phyloP scores from a whole-genome alignment of 2,329 filamentous ascomycete genomes.

The Phyllosticta citribraziliensis region DNA sequence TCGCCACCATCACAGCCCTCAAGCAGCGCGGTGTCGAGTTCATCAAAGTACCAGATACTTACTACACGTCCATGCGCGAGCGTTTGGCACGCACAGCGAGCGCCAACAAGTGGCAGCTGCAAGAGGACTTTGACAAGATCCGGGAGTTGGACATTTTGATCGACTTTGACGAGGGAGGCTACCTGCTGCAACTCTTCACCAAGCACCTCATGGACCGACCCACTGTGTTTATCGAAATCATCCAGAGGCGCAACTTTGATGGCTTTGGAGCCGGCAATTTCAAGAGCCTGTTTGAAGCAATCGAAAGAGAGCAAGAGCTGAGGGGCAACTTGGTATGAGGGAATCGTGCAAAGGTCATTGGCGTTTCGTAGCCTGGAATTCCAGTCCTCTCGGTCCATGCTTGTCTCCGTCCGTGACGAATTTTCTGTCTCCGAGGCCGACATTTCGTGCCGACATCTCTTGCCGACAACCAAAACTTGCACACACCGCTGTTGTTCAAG shows the following conservation, averaged over 20 bases:
- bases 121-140: constrained; percentile 71
- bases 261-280: constrained; percentile 95
- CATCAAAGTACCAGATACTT: constrained; percentile 77
- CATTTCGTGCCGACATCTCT: background rate
- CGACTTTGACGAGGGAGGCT: constrained; percentile 89
- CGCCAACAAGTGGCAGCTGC: constrained; percentile 48
- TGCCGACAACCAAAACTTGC: background rate
- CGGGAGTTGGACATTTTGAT: constrained; percentile 77
- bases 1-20: constrained; percentile 65
- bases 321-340: constrained; percentile 59
- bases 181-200: constrained; percentile 55
- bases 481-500: background rate
- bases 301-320: constrained; percentile 82
- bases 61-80: constrained; percentile 68
- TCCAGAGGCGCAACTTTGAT: constrained; percentile 80
- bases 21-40: constrained; percentile 86
- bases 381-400: background rate
- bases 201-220: constrained; percentile 85
- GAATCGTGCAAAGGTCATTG: background rate
- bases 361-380: background rate
- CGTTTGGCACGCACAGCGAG: constrained; percentile 45
- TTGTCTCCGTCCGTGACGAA: background rate
- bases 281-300: constrained; percentile 89
- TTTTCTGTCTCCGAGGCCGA: background rate
- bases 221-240: constrained; percentile 94